Evolutionary conservation across 116 monocot species (phyloP), one percentile per base, ranked within the genome.

Genomic region (Cymodocea nodosa): DNA sequence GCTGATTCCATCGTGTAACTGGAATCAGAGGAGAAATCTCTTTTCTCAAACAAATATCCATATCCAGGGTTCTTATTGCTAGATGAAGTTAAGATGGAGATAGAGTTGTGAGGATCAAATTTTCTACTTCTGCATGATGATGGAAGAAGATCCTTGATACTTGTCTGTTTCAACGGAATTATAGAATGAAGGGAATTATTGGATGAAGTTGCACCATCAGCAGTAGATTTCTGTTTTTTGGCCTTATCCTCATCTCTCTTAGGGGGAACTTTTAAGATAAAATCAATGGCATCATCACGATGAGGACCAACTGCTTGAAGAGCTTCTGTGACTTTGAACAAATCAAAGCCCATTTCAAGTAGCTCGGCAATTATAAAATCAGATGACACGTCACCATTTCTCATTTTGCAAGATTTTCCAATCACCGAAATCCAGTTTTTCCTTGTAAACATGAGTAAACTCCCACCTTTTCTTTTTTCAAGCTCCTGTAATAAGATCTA

Each of bases 271-370:
- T 79, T 86, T 71, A 92, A 69, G 36, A 98, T 77, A 49, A 84
- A 78, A n/a, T 92, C 98, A 25, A 92, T 76, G 10, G 88, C 87
- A 71, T 82, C 78, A 68, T 85, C 72, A 15, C 85, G 80, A 52
- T 35, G 40, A 56, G 89, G 74, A 48, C 98, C 98, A 57, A 86
- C 89, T 60, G 74, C 67, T 69, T 78, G 69, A 15, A 86, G 54
- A 57, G 98, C 98, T 63, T 83, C 39, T 25, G 50, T 66, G 59
- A 77, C 73, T 62, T 74, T 60, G 63, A 36, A 60, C 35, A 86
- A 89, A 48, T 98, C 89, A 65, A 98, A 98, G 8, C 98, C 98
- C 92, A 98, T 98, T 44, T 89, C 80, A 44, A 92, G 52, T 57
- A 98, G 64, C 74, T 88, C 79, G 8, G 89, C 88, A 52, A 89